These are phyloP conservation scores for Fusarium concolor DNA, from an alignment of 2,329 filamentous ascomycete species.

Conservation along the genomic window DNA sequence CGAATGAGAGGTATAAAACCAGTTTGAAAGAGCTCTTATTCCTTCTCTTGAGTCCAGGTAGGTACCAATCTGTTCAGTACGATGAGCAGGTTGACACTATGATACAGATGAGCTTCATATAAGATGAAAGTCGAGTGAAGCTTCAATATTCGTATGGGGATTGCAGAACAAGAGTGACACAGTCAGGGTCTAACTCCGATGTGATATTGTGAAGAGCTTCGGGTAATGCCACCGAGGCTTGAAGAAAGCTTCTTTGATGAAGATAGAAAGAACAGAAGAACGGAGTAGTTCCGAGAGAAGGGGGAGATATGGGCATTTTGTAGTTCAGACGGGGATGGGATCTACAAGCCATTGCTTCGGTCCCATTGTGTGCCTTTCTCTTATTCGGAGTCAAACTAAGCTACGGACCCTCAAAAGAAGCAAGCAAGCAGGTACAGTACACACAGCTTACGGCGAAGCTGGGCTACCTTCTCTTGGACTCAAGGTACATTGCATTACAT, in stretches of 20 bases:
- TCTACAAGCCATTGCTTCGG: constrained; percentile 38
- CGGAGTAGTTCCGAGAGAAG: constrained; percentile 28
- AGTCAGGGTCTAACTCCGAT: constrained; percentile 5
- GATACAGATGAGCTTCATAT: constrained; percentile 6
- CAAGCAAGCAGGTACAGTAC: constrained; percentile 12
- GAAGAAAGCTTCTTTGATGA: constrained; percentile 29
- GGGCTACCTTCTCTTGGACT: not conserved
- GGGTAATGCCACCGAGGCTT: constrained; percentile 13
- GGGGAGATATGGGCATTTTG: constrained; percentile 45
- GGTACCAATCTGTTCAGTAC: constrained; percentile 23
- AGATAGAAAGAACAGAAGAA: constrained; percentile 30
- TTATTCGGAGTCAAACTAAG: constrained; percentile 29
- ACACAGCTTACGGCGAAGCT: constrained; percentile 31
- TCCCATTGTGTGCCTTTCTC: constrained; percentile 32
- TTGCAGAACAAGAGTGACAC: constrained; percentile 16
- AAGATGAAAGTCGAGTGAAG: constrained; percentile 7
- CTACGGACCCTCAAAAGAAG: constrained; percentile 32
- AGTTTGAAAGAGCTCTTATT: constrained; percentile 23
- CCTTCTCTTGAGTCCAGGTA: constrained; percentile 20
- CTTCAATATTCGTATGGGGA: constrained; percentile 3
- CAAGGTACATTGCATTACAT: constrained; percentile 38
- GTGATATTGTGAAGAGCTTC: constrained; percentile 10
- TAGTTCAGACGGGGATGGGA: constrained; percentile 40
- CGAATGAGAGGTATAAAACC: constrained; percentile 24
- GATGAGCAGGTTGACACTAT: constrained; percentile 8